phyloP scores from a whole-genome alignment of 768 basidiomycete species.

The Phylloporus sp. region DNA sequence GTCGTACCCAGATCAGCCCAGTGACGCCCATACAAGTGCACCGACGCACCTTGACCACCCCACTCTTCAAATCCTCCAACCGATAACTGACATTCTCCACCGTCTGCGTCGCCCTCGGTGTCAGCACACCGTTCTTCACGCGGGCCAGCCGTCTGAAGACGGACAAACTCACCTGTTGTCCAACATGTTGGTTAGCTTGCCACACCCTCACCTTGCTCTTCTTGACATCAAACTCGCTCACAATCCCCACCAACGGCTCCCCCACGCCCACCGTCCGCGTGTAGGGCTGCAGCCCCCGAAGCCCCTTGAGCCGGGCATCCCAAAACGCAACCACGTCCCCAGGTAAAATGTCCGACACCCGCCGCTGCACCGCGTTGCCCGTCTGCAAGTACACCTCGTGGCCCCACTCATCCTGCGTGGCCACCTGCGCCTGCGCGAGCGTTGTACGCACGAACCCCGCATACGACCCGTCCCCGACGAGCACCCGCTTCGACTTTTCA shows the following conservation, averaged over 20 bases:
- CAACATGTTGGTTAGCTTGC: conserved; percentile 84
- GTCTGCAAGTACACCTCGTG: conserved; percentile 74
- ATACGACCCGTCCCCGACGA: conserved; percentile 84
- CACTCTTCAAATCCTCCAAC: conserved; percentile 86
- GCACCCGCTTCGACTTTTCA: conserved; percentile 71
- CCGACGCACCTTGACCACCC: conserved; percentile 61
- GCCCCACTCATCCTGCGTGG: conserved; percentile 49
- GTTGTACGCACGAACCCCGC: conserved; percentile 72
- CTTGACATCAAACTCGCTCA: conserved; percentile 80
- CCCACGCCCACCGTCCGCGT: conserved; percentile 52
- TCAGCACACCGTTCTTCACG: conserved; percentile 31
- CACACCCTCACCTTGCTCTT: conserved; percentile 82
- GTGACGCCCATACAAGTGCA: background rate
- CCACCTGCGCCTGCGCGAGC: conserved; percentile 63
- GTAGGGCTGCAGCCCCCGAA: conserved; percentile 77
- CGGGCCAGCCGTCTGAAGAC: conserved; percentile 26
- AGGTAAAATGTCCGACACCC: conserved; percentile 77
- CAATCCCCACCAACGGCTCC: conserved; percentile 64
- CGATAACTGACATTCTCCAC: conserved; percentile 84
- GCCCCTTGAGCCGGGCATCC: conserved; percentile 76
- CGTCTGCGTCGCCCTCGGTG: conserved; percentile 40
- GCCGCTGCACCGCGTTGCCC: conserved; percentile 60
- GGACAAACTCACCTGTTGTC: conserved; percentile 62
- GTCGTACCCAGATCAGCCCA: conserved; percentile 7
- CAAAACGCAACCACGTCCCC: conserved; percentile 77